These are phyloP conservation scores for Wallemia hederae DNA, from an alignment of 1,284 basidiomycete species.

Conservation along the genomic window DNA sequence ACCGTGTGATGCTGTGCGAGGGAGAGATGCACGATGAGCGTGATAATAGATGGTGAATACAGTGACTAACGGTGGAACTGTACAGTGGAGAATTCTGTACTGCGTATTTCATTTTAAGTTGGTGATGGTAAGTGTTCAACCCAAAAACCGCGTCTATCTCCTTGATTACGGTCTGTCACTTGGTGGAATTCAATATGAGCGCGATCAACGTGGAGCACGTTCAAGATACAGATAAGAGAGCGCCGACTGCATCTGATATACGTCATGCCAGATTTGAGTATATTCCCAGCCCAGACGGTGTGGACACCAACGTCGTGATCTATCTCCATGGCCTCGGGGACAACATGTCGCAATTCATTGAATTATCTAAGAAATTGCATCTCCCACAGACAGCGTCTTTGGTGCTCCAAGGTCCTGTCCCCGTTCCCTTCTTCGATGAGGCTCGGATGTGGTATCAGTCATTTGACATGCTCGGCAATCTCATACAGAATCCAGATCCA, in stretches of 20 bases:
- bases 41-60: neutral
- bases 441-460: neutral
- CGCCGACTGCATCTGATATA: too few species aligned
- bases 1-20: neutral
- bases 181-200: too few species aligned
- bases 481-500: neutral
- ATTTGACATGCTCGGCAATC: neutral
- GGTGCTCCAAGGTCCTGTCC: neutral
- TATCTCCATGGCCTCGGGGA: neutral
- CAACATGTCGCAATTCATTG: neutral
- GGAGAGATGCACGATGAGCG: neutral
- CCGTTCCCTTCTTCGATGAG: neutral
- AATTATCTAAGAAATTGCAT: neutral
- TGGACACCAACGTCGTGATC: neutral
- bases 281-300: neutral
- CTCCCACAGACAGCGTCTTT: neutral
- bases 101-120: neutral
- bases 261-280: neutral
- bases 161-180: too few species aligned
- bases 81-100: neutral
- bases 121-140: too few species aligned
- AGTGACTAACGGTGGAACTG: neutral
- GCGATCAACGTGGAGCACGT: too few species aligned
- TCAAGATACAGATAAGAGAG: neutral
- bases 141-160: too few species aligned